Evolutionary conservation across 192 early-diverging fungal species (phyloP), one percentile per base, ranked within the genome.

Genomic region (Coemansia sp.): DNA sequence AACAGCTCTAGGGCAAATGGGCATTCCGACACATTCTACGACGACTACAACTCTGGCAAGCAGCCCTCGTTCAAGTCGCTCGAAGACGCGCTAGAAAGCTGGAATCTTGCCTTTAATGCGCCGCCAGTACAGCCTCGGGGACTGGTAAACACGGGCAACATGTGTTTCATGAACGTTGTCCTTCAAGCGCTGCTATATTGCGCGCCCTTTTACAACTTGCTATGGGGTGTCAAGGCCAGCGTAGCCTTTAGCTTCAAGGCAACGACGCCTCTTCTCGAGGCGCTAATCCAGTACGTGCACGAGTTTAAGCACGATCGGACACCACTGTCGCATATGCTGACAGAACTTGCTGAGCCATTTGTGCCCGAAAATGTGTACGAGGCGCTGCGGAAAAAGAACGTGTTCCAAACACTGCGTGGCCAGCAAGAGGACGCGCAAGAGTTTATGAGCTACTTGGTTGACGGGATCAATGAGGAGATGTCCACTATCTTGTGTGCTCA

Each of bases 361-460:
- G 90, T 93, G 15, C 96, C 97, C 0, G 95, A 96, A 64, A 92
- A 93, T 78, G 94, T 99, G 13, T 98, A 99, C 66, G 89, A 95
- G 55, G 92, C 95, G 11, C 73, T 99, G 36, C 85, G 91, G 60
- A 86, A 89, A 16, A 86, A 88, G 69, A 94, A 92, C 55, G 84
- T 90, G 22, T 92, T 96, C 58, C 89, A 95, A 44, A 90, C 93
- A 2, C 85, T 93, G 73, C 90, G 91, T 72, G 95, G 95, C 2
- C 88, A 93, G 55, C 98, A 99, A 77, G 95, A 99, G 71, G 98
- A 99, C 71, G 95, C 96, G 3, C 93, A 98, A 57, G 97, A 99
- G 77, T 98, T 97, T 83, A 81, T 98, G 68, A 92, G 92, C 53
- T 97, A 92, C 72, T 73, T 99, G 8, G 75, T 99, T 52, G 92